Evolutionary conservation across 768 basidiomycete genomes (phyloP), one percentile per base, ranked within the genome.

Genomic region (Tulasnella sp.): DNA sequence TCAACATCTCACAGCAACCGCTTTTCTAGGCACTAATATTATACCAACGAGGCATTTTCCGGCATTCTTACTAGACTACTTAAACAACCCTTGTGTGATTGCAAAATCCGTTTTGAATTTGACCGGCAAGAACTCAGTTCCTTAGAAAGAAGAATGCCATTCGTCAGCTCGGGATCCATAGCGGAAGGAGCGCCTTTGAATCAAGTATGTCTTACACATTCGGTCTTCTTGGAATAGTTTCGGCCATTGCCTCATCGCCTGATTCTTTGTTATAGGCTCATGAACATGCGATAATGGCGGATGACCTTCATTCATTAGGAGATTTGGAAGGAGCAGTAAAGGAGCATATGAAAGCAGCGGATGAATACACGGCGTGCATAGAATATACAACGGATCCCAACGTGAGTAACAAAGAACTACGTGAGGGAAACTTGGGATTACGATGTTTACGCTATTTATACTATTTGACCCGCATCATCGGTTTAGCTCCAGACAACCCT

Each of bases 401-500:
- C 62, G 86, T 87, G 63, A 59, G 65, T 66, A 8, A 41, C 45
- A 57, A 10, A 22, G 13, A 10, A 42, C 40, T 20, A 10, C 12
- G 24, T 42, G 15, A 12, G 40, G 10, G 20, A 24, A 22, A n/a
- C 8, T 5, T 7, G 12, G 12, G 20, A n/a, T 22, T 27, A 22
- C 20, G 5, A 6, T 45, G 7, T 45, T 5, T 45, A 22, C 5
- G 16, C 9, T 9, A 9, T 29, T 12, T 6, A 6, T n/a, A n/a
- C n/a, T n/a, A n/a, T n/a, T n/a, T n/a, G n/a, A n/a, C n/a, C n/a
- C n/a, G n/a, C 41, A 29, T 32, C 27, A 16, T 56, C 32, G 58
- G n/a, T 39, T 35, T 58, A 89, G 86, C 78, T 84, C 24, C 87
- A 81, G 63, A 73, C 81, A 15, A 89, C 85, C 0, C 66, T 90